Evolutionary conservation across 2,329 filamentous ascomycete species (phyloP).

Genomic region (Apiospora kogelbergensis): DNA sequence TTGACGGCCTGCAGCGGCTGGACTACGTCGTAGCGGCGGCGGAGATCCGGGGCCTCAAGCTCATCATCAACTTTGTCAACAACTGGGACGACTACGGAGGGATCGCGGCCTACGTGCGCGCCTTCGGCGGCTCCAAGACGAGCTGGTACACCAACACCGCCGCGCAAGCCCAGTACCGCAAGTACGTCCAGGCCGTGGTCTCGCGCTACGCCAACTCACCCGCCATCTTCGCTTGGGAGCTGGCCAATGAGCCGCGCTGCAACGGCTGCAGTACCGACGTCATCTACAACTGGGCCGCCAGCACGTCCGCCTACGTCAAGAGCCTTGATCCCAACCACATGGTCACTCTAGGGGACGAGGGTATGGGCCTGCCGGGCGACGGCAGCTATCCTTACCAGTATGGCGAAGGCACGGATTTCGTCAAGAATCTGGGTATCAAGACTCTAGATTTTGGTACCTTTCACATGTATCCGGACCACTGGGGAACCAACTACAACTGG

Average conservation of each 20-base stretch:
- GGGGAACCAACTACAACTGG: conserved; percentile 27
- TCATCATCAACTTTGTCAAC: conserved; percentile 68
- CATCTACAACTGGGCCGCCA: conserved; percentile 58
- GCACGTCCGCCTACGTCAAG: conserved; percentile 63
- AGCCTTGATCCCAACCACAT: conserved; percentile 61
- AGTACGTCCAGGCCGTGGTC: conserved; percentile 50
- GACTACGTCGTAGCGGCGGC: conserved; percentile 64
- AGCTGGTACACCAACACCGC: conserved; percentile 57
- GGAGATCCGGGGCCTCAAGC: conserved; percentile 58
- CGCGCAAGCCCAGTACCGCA: conserved; percentile 55
- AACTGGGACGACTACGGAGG: conserved; percentile 71
- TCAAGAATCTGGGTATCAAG: conserved; percentile 46
- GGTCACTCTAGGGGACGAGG: conserved; percentile 63
- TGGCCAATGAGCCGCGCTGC: conserved; percentile 59
- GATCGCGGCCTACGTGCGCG: conserved; percentile 59
- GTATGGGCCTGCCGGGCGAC: conserved; percentile 47
- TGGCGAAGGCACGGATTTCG: conserved; percentile 53
- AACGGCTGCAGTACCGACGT: conserved; percentile 54
- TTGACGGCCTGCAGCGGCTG: conserved; percentile 62
- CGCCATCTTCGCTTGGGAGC: conserved; percentile 55
- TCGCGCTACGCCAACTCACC: conserved; percentile 46
- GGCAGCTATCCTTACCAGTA: conserved; percentile 52
- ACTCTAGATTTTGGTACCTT: conserved; percentile 53
- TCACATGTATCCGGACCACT: conserved; percentile 42
- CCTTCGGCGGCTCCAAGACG: conserved; percentile 53